Evolutionary conservation across 306 rosid species (phyloP).

Genomic region (Carpinus fangiana): DNA sequence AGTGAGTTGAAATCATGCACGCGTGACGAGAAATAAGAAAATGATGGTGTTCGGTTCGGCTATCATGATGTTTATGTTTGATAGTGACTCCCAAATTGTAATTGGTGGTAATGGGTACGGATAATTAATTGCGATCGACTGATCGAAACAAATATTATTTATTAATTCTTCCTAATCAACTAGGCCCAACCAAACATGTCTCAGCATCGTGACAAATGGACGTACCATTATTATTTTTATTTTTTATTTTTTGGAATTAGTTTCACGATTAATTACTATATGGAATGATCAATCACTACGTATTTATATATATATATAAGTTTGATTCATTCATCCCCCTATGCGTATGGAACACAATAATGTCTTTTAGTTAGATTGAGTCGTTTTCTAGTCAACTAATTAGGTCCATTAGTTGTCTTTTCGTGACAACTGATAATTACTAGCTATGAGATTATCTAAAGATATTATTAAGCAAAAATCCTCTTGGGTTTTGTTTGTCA

Average conservation of each 20-base stretch:
- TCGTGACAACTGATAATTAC: not conserved
- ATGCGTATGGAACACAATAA: not conserved
- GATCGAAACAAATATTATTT: not conserved
- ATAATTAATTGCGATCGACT: not conserved
- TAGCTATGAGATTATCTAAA: not conserved
- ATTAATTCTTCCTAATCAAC: not conserved
- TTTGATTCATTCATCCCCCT: not conserved
- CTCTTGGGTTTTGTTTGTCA: not conserved
- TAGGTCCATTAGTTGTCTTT: not conserved
- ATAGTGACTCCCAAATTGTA: not conserved
- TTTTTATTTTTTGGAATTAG: no score
- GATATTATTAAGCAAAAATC: not conserved
- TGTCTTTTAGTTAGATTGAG: not conserved
- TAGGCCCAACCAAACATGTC: not conserved
- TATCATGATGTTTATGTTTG: not conserved
- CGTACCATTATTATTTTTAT: no score
- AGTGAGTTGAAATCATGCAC: slow-evolving; percentile 1
- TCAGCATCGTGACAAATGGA: not conserved
- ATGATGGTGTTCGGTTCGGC: not conserved
- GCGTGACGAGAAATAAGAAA: slow-evolving; percentile 5
- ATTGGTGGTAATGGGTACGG: not conserved
- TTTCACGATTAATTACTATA: not conserved
- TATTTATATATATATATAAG: not conserved
- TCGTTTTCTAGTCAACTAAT: not conserved
- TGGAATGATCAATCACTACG: not conserved